Evolutionary conservation across 1,284 basidiomycete genomes (phyloP).

Genomic region (Microbotryomycetes sp.): DNA sequence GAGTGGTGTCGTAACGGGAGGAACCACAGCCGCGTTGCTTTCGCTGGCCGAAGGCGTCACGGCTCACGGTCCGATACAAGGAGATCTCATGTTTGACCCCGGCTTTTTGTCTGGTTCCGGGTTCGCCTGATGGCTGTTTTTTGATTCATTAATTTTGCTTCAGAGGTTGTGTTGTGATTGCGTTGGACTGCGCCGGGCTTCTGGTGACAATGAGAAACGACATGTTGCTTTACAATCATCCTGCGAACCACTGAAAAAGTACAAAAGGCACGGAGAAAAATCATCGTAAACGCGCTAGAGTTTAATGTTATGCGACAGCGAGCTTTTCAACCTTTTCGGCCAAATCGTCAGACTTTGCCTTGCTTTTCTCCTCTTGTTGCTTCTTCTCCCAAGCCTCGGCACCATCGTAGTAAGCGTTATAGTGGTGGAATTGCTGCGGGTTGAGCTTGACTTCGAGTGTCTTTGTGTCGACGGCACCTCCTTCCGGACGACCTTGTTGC

Average conservation of each 20-base stretch:
- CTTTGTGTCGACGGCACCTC: neutral
- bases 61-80: neutral
- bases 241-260: no score
- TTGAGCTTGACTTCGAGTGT: neutral
- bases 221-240: no score
- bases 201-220: no score
- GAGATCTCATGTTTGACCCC: neutral
- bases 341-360: no score
- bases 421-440: neutral
- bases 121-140: neutral
- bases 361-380: neutral
- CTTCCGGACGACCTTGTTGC: neutral
- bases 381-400: neutral
- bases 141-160: no score
- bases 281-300: no score
- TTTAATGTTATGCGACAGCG: no score
- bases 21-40: neutral
- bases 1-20: neutral
- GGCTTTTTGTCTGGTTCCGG: neutral
- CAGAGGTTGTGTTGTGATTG: no score
- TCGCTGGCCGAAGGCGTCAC: neutral
- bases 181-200: no score
- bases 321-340: no score
- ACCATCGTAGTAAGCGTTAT: neutral
- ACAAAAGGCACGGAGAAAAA: no score